Evolutionary conservation across 805 yeast genomes (phyloP), one percentile per base, ranked within the genome.

Genomic region (Sugiyamaella marilandica): DNA sequence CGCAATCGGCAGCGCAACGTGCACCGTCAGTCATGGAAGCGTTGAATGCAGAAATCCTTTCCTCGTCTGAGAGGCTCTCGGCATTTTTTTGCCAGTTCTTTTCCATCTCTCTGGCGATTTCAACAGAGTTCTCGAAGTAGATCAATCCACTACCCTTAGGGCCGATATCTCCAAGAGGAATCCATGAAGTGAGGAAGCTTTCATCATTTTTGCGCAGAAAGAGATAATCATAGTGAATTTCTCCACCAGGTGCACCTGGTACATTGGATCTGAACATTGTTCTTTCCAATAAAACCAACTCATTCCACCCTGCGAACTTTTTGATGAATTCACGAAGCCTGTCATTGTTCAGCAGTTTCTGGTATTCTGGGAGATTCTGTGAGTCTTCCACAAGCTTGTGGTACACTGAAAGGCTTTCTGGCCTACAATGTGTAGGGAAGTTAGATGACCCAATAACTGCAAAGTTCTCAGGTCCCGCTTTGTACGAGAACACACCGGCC

Each of bases 111-210:
- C 11, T 16, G 29, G 48, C 52, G 16, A 43, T 26, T 10, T 37
- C 50, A 21, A 49, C 29, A 9, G 52, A 49, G 24, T 49, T 24
- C 18, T 49, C 52, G 4, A 49, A 21, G 43, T 49, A 49, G 10
- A 49, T 43, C 5, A 49, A 32, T 5, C 51, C 51, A 7, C 51
- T 45, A 3, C 51, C 51, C 24, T 16, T 34, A 3, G 39, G 35
- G 14, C 26, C 51, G 26, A 48, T 48, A 31, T 48, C 51, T n/a
- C 51, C 51, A 10, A 48, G 29, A 7, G 51, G 51, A 29, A 48
- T 21, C 51, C 51, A 48, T 11, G 37, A 29, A 2, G 51, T 48
- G 24, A 48, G 4, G 26, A 39, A 48, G 24, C 45, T 45, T 11
- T 16, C 26, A 33, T 46, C 50, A 21, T 41, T 26, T 9, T 18